Conservation (phyloP, 805 yeast genomes). For the Cyberlindnera xishuangbannaensis region DNA sequence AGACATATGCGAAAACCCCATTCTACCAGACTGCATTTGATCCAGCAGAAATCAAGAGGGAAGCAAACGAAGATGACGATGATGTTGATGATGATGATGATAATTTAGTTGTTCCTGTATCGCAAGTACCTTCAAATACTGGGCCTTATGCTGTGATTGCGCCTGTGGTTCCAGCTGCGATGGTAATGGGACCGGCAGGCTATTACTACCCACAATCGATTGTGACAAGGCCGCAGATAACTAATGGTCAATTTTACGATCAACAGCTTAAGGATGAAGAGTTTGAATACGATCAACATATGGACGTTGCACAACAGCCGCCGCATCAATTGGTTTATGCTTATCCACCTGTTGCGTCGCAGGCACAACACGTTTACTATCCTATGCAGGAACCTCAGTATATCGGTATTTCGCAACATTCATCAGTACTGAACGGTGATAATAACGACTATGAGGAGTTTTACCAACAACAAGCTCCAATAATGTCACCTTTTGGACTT, state of each 20-base stretch:
- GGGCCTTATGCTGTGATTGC: background rate
- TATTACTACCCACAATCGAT: conserved; percentile 1
- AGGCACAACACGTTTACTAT: too few species aligned
- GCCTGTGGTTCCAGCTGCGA: too few species aligned
- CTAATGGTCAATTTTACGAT: conserved; percentile 26
- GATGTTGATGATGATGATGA: conserved; percentile 6
- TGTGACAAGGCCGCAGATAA: conserved; percentile 20
- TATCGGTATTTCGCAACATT: background rate
- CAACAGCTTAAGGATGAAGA: conserved; percentile 13
- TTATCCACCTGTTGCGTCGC: too few species aligned
- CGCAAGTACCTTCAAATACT: conserved; percentile 1
- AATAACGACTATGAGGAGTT: background rate
- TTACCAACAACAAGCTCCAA: conserved; percentile 2
- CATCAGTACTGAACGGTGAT: background rate
- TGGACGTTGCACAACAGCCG: too few species aligned
- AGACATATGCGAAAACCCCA: conserved; percentile 40
- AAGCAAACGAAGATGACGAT: conserved; percentile 3
- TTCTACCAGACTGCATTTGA: conserved; percentile 17
- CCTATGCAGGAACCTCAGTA: too few species aligned
- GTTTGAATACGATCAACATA: conserved; percentile 1
- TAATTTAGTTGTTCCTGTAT: conserved; percentile 6
- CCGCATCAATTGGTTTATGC: too few species aligned
- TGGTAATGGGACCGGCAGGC: conserved; percentile 2
- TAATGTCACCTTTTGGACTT: conserved; percentile 20
- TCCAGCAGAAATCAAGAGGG: conserved; percentile 4